A percentile compares a stretch with the other conserved stretches of the same genome.
Evolutionary conservation across 202 grass and related monocot species (phyloP).

Genomic region (Eragrostis tef): DNA sequence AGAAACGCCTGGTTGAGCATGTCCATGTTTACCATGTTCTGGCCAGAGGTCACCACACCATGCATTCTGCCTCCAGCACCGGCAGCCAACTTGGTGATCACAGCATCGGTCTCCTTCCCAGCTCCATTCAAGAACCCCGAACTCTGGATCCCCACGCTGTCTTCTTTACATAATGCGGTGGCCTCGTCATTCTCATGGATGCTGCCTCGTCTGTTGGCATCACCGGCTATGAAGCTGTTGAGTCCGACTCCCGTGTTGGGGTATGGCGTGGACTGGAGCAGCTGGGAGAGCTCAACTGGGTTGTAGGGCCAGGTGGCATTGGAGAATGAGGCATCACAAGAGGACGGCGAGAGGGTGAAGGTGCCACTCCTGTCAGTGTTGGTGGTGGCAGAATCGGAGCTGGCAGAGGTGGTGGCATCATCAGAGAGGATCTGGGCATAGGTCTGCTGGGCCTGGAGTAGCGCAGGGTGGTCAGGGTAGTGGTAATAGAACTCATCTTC

Average conservation of each 20-base stretch:
- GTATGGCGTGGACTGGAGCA: slow-evolving; percentile 30
- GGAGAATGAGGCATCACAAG: neutral
- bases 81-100: neutral
- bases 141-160: neutral
- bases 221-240: neutral
- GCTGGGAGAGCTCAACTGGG: slow-evolving; percentile 33
- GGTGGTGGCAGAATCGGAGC: neutral
- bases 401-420: neutral
- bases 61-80: neutral
- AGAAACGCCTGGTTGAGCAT: slow-evolving; percentile 57
- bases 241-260: neutral
- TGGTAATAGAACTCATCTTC: slow-evolving; percentile 63
- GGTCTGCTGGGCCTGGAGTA: slow-evolving; percentile 43
- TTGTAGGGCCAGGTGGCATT: slow-evolving; percentile 45
- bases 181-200: no score
- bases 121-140: neutral
- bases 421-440: slow-evolving; percentile 54
- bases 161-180: no score
- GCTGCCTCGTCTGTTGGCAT: no score
- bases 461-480: slow-evolving; percentile 46
- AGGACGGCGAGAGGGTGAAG: neutral
- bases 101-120: neutral
- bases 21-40: neutral
- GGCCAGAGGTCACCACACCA: neutral
- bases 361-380: no score